These are phyloP conservation scores for Physcomitrellopsis africana DNA, from an alignment of 225 moss, liverwort and hornwort genomes.

Conservation along the genomic window DNA sequence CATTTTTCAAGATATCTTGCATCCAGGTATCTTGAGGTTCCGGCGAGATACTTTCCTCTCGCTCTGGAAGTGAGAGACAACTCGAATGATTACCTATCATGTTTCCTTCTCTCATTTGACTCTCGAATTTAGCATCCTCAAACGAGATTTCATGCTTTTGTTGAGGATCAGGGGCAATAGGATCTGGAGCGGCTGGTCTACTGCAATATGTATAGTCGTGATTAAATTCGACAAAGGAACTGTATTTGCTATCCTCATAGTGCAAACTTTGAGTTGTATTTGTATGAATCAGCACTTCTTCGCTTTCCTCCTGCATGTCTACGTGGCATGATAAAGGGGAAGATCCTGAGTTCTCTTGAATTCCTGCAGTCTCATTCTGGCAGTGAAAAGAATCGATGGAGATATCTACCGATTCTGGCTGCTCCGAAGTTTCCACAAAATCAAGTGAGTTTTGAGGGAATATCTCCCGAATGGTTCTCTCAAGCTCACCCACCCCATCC, in stretches of 20 bases:
- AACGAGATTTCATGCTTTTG: slow-evolving; percentile 25
- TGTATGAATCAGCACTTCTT: not conserved
- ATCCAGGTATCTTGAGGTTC: slow-evolving; percentile 20
- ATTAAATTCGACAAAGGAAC: slow-evolving; percentile 15
- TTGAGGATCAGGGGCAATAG: slow-evolving; percentile 27
- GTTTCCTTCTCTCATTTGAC: slow-evolving; percentile 9
- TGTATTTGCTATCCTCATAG: slow-evolving; percentile 20
- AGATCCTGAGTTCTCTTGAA: slow-evolving; percentile 10
- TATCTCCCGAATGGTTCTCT: slow-evolving; percentile 20
- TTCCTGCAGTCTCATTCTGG: slow-evolving; percentile 19
- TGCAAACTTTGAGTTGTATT: not conserved
- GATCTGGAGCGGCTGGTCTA: slow-evolving; percentile 25
- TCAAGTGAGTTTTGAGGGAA: slow-evolving; percentile 6
- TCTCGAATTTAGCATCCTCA: slow-evolving; percentile 18
- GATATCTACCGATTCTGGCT: slow-evolving; percentile 3
- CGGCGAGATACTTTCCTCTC: not conserved
- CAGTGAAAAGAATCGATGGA: not conserved
- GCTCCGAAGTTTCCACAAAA: slow-evolving; percentile 4
- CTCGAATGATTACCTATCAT: not conserved
- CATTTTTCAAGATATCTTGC: slow-evolving; percentile 35
- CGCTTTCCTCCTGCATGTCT: not conserved
- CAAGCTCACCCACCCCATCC: slow-evolving; percentile 32
- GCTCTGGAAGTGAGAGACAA: slow-evolving; percentile 8
- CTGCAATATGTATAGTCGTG: not conserved
- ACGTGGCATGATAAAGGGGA: slow-evolving; percentile 1